Evolutionary conservation across 352 stramenopile species (phyloP), one percentile per base, ranked within the genome.

Genomic region (Hyaloperonospora brassicae): DNA sequence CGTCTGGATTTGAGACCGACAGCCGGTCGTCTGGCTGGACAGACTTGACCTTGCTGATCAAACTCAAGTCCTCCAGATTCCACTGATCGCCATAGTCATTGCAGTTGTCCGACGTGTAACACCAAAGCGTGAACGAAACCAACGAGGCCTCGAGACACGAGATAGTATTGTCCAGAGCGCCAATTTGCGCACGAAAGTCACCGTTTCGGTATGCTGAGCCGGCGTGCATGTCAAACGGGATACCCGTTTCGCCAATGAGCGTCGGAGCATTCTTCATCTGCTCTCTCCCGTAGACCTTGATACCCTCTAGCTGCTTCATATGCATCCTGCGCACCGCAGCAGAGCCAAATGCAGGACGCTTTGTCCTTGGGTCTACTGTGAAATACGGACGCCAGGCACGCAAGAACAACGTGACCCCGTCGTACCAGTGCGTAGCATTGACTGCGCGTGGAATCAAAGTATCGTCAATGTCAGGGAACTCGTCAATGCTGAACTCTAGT

Each of bases 381-480:
- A 95, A 89, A 55, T 79, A 90, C 13, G 83, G 65, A 8, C 70
- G 54, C 76, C 79, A 92, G 0, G 52, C 57, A 21, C 73, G 79
- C 14, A 92, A 42, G 47, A 97, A 94, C 6, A 97, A 64, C 52
- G 87, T 96, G 13, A 92, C 72, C 9, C 81, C 84, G 59, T 97
- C 87, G 62, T 96, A 97, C 84, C 86, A 96, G 61, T 97, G 89
- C 9, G 76, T 93, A 4, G 82, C 84, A 39, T 93, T 93, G n/a
- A 89, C 72, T 0, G 77, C 79, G n/a, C 68, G 73, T 14, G 82
- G 78, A 27, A 90, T 62, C 17, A 73, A 56, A 1, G 57, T 66
- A 9, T 68, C 50, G 5, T 79, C 66, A 47, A 93, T 81, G 9
- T 81, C 68, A 1, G 83, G 83, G 54, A 93, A 93, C 47, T 69